Base-by-base conservation (phyloP, 1,139 yeast species). In the Yamadazyma sp. region DNA sequence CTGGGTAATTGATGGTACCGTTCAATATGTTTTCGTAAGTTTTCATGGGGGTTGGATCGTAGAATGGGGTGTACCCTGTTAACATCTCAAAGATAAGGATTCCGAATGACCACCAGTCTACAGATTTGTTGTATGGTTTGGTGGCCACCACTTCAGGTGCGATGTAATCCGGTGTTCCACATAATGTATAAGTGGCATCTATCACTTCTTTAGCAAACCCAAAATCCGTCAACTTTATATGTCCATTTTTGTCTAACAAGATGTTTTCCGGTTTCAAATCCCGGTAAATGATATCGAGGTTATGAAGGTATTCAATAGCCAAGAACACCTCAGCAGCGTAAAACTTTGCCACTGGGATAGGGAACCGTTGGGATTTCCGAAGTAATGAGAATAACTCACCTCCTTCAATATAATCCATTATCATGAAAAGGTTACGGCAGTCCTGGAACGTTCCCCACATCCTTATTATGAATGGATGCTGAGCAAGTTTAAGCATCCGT, bases 391-490 rank as follows among this genome's bases (percentile, higher is more conserved):
- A 78, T 35, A 78, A 62, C 51, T 78, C 83, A 30, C 83, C 83
- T 38, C 83, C 83, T 58, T 78, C 83, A 45, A 78, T 77, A 54
- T 77, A 78, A 53, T 78, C 83, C 83, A 78, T 78, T 12, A 78
- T 75, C 79, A 78, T 77, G 53, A 77, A 78, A 41, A 78, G 64
- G 45, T 75, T 75, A 46, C 69, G 71, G 37, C 75, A 62, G 54
- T 78, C 83, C 56, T 78, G 83, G 53, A 73, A 78, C 2, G 83
- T 78, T 8, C 83, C 83, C 83, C 83, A 78, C 82, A 78, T 77
- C 50, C 83, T 60, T 39, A 77, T 77, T 44, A 78, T 68, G 46
- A 77, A 78, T 7, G 83, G 83, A 51, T 78, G 83, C 45, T 76
- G 78, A 12, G 77, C 77, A 44, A 77, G 61, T 44, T 77, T 74